Conservation (phyloP, 495 filamentous ascomycete genomes). For the Penicillium roqueforti region DNA sequence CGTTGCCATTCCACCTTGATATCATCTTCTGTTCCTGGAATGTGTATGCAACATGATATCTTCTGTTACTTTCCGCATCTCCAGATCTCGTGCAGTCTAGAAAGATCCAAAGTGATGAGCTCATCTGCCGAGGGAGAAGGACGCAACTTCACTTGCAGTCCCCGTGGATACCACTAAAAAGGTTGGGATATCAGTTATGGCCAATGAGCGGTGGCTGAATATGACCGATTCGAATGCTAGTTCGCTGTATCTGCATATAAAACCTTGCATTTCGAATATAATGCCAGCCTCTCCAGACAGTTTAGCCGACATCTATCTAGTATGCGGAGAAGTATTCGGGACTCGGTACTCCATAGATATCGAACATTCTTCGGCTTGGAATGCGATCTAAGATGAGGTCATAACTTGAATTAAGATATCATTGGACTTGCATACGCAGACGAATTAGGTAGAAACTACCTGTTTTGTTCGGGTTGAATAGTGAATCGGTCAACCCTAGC, state of each 20-base stretch:
- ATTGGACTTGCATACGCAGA: background rate
- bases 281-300: background rate
- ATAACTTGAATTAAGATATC: background rate
- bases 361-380: conserved; percentile 1
- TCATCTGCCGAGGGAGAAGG: background rate
- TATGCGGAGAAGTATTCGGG: background rate
- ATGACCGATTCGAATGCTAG: background rate
- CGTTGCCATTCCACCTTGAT: conserved; percentile 14
- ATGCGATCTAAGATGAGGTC: background rate
- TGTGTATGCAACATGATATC: background rate
- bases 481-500: too few species aligned
- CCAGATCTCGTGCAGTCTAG: background rate
- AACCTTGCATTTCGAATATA: background rate
- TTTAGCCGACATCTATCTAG: background rate
- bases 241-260: background rate
- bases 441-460: background rate
- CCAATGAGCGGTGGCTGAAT: background rate
- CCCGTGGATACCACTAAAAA: background rate
- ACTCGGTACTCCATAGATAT: background rate
- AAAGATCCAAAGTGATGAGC: background rate
- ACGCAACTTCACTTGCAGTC: background rate
- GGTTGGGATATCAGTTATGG: background rate
- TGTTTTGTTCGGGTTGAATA: background rate
- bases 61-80: background rate
- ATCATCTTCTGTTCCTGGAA: background rate